phyloP scores from a whole-genome alignment of 345 rosid genomes.

The Citrus australasica region DNA sequence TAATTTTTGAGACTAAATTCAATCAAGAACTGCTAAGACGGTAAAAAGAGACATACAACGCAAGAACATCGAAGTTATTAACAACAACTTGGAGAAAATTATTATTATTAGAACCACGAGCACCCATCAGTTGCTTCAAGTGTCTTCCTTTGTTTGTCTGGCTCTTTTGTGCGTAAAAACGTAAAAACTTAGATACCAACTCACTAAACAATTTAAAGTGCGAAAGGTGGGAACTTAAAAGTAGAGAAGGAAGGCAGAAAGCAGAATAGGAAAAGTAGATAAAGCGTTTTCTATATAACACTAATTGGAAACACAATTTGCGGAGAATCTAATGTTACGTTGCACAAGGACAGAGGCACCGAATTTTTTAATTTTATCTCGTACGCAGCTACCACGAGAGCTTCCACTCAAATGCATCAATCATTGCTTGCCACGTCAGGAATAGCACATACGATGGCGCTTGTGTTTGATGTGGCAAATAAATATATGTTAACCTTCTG shows the following conservation, averaged over 20 bases:
- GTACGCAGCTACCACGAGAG: neutral
- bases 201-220: neutral
- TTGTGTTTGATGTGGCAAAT: neutral
- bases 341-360: conserved; percentile 62
- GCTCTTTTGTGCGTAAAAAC: neutral
- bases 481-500: neutral
- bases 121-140: conserved; percentile 31
- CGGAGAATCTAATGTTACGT: conserved; percentile 13
- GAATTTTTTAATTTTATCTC: conserved; percentile 20
- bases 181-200: neutral
- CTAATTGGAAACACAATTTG: conserved; percentile 6
- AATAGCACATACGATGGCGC: neutral
- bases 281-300: conserved; percentile 13
- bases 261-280: conserved; percentile 9
- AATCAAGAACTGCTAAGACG: neutral
- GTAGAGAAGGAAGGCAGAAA: neutral
- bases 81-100: conserved; percentile 61
- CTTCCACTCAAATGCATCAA: neutral
- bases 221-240: neutral
- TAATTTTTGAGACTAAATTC: neutral
- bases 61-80: conserved; percentile 76
- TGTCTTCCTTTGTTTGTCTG: neutral
- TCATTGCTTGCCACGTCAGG: neutral
- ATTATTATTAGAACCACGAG: conserved; percentile 17
- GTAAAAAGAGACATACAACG: conserved; percentile 39